Conservation (phyloP, 1,284 basidiomycete species). For the Irpex rosettiformis region DNA sequence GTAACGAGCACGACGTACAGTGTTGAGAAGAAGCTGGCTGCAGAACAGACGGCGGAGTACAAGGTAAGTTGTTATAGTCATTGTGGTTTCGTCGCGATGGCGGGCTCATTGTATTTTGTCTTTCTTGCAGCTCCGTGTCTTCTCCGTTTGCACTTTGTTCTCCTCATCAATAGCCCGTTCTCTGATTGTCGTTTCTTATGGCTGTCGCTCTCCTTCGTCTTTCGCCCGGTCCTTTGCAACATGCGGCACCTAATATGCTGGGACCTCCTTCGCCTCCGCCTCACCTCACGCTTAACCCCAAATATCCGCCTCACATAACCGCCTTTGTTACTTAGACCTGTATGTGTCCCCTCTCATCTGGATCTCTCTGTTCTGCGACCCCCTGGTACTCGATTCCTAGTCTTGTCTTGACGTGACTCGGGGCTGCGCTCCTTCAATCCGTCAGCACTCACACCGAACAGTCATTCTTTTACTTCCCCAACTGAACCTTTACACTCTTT, state of each 20-base stretch:
- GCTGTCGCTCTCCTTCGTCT: no score
- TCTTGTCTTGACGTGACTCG: background rate
- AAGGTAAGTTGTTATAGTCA: background rate
- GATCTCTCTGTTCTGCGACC: background rate
- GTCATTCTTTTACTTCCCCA: background rate
- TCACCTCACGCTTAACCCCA: background rate
- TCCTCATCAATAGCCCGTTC: background rate
- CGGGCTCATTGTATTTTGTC: background rate
- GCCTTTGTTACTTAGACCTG: background rate
- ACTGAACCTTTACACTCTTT: background rate
- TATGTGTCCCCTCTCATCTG: no score
- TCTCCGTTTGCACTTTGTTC: background rate
- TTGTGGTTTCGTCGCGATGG: background rate
- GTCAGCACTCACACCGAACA: background rate
- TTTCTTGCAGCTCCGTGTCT: background rate
- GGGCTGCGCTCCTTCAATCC: constrained; percentile 2
- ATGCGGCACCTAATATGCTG: background rate
- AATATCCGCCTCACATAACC: background rate
- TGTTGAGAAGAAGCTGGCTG: no score
- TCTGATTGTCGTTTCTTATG: background rate
- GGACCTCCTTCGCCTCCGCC: background rate
- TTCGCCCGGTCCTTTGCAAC: no score
- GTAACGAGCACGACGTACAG: no score
- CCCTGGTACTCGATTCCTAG: background rate
- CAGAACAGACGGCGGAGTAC: background rate